Evolutionary conservation across 2,329 filamentous ascomycete species (phyloP).

Genomic region (Fusarium aywerte): DNA sequence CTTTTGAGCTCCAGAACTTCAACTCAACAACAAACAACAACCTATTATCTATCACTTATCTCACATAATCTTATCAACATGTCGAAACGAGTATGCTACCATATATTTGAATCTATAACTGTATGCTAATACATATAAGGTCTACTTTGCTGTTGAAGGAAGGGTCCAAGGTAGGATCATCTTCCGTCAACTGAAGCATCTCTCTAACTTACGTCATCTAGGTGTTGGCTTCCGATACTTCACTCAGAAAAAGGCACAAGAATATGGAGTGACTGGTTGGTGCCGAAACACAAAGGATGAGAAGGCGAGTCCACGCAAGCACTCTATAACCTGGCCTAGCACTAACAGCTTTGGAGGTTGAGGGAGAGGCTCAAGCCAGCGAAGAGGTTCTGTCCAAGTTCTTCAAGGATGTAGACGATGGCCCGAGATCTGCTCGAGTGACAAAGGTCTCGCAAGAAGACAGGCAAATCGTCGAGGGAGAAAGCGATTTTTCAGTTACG

Average conservation of each 20-base stretch:
- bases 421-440: slow-evolving; percentile 78
- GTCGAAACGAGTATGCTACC: slow-evolving; percentile 51
- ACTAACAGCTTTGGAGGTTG: slow-evolving; percentile 68
- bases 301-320: slow-evolving; percentile 55
- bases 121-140: slow-evolving; percentile 51
- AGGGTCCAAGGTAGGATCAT: slow-evolving; percentile 71
- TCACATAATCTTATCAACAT: slow-evolving; percentile 32
- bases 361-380: slow-evolving; percentile 87
- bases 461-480: slow-evolving; percentile 72
- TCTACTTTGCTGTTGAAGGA: slow-evolving; percentile 74
- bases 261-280: slow-evolving; percentile 68
- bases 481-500: slow-evolving; percentile 72
- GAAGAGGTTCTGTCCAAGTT: slow-evolving; percentile 73
- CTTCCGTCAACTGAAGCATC: not conserved
- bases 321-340: not conserved
- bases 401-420: slow-evolving; percentile 78
- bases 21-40: not conserved
- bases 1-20: not conserved
- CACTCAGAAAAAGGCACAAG: slow-evolving; percentile 61
- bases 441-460: slow-evolving; percentile 77
- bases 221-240: slow-evolving; percentile 71
- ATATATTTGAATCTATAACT: not conserved
- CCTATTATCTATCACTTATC: not conserved
- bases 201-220: slow-evolving; percentile 50
- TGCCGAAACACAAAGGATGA: slow-evolving; percentile 67